A percentile compares a stretch with the other conserved stretches of the same genome.
Conservation (phyloP, 208 protist genomes). For the Polymyxa betae region DNA sequence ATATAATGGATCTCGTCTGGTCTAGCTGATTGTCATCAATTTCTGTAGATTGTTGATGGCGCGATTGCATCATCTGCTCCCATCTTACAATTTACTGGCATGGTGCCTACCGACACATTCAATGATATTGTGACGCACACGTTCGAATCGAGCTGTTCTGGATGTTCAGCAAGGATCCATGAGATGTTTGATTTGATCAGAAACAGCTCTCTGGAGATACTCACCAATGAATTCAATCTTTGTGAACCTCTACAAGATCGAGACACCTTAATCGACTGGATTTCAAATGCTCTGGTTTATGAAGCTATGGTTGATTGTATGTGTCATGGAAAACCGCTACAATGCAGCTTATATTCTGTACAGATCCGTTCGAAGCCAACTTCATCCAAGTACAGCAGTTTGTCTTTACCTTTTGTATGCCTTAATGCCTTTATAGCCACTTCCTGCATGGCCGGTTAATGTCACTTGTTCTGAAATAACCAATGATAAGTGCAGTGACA, state of each 20-base stretch:
- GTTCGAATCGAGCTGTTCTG: neutral
- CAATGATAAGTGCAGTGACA: neutral
- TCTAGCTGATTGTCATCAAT: neutral
- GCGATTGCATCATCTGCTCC: slow-evolving; percentile 45
- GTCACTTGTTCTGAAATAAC: neutral
- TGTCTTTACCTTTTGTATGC: neutral
- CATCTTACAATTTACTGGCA: slow-evolving; percentile 26
- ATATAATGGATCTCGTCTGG: neutral
- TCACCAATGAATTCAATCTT: neutral
- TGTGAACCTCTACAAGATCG: slow-evolving; percentile 21
- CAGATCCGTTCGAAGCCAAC: slow-evolving; percentile 1
- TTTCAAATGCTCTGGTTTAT: neutral
- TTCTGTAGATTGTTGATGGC: slow-evolving; percentile 2
- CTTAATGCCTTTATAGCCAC: neutral
- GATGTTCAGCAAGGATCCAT: neutral
- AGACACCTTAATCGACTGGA: neutral
- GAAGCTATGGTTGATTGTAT: neutral
- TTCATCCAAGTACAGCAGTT: neutral
- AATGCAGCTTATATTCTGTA: neutral
- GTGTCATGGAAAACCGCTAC: neutral
- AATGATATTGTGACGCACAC: slow-evolving; percentile 36
- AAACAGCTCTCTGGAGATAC: neutral
- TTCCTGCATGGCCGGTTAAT: slow-evolving; percentile 27
- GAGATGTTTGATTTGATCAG: neutral
- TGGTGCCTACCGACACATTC: slow-evolving; percentile 35